Conservation (phyloP, 108 stramenopile genomes). For the Skeletonema grethae region DNA sequence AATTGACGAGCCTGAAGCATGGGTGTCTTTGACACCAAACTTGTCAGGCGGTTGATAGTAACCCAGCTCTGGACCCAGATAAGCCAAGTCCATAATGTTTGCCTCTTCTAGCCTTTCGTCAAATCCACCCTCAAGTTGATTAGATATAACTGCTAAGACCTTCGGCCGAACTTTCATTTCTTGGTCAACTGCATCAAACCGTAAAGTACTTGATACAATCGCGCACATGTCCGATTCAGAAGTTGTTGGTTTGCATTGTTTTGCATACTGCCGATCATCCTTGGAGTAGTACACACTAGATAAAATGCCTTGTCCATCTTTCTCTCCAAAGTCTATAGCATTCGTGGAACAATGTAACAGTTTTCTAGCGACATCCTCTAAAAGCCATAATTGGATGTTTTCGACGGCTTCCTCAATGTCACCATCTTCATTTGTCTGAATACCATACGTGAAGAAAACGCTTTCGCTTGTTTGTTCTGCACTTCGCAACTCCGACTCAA, state of each 20-base stretch:
- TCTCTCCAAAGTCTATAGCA: neutral
- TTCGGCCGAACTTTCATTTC: constrained; percentile 15
- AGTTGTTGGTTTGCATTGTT: constrained; percentile 31
- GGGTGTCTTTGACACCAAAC: neutral
- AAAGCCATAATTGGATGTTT: constrained; percentile 22
- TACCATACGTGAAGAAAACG: constrained; percentile 38
- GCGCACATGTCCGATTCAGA: constrained; percentile 29
- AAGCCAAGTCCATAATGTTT: constrained; percentile 18
- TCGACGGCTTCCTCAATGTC: constrained; percentile 20
- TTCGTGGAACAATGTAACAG: constrained; percentile 24
- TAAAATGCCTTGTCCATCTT: constrained; percentile 9
- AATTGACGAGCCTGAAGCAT: neutral
- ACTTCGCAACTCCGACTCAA: neutral
- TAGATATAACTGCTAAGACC: constrained; percentile 21
- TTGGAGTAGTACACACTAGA: constrained; percentile 40
- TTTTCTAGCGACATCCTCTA: constrained; percentile 29
- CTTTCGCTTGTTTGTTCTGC: neutral
- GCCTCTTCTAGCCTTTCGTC: constrained; percentile 1
- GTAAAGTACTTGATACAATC: constrained; percentile 30
- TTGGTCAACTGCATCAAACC: constrained; percentile 20
- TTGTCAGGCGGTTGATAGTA: neutral
- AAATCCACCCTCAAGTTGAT: constrained; percentile 19
- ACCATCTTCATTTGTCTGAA: constrained; percentile 16
- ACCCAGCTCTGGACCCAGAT: constrained; percentile 29
- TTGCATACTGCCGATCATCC: constrained; percentile 1